A percentile compares a stretch with the other conserved stretches of the same genome.
Conservation (phyloP, 805 yeast genomes). For the Maudiozyma turicensis region DNA sequence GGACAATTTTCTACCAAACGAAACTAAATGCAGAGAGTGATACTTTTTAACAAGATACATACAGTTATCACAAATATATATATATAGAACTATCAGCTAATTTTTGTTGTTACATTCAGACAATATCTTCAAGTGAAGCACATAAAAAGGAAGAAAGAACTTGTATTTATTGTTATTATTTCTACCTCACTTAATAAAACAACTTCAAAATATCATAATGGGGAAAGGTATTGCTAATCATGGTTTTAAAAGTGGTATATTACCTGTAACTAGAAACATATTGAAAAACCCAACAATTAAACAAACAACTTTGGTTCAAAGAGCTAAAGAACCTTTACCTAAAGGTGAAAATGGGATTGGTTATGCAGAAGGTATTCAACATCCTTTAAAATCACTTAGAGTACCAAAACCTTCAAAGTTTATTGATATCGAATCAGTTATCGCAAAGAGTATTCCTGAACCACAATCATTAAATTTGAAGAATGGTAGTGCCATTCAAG, state of each 20-base stretch:
- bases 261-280: constrained; percentile 69
- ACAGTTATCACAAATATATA: no score
- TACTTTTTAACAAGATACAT: no score
- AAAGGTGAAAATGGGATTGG: constrained; percentile 40
- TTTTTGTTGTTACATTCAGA: no score
- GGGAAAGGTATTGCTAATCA: constrained; percentile 38
- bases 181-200: not conserved
- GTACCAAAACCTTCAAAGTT: constrained; percentile 43
- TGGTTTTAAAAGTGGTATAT: constrained; percentile 64
- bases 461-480: constrained; percentile 29
- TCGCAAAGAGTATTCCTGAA: constrained; percentile 41
- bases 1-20: no score
- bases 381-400: constrained; percentile 56
- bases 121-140: not conserved
- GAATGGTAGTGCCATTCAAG: constrained; percentile 14
- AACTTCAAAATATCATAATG: constrained; percentile 23
- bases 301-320: constrained; percentile 31
- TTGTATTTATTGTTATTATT: no score
- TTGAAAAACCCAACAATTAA: constrained; percentile 56
- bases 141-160: not conserved
- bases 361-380: constrained; percentile 60
- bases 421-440: constrained; percentile 50
- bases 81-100: no score
- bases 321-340: constrained; percentile 36
- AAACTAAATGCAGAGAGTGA: no score